Evolutionary conservation across 352 stramenopile species (phyloP).

Genomic region (Thraustotheca clavata): DNA sequence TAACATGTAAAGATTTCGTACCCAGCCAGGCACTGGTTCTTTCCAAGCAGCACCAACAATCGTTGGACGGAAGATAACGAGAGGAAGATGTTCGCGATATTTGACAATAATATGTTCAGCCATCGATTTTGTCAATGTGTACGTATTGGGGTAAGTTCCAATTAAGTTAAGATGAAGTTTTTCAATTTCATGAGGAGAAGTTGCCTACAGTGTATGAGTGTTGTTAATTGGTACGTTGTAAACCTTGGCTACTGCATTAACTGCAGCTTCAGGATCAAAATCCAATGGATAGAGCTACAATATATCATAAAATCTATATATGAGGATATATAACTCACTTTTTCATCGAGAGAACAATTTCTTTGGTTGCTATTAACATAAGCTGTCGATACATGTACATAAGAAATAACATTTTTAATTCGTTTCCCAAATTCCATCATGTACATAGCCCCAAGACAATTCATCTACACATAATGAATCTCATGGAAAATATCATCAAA

Average conservation of each 20-base stretch:
- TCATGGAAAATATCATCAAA: background rate
- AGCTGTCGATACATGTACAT: slow-evolving; percentile 76
- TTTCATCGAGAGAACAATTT: slow-evolving; percentile 41
- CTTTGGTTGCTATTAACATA: slow-evolving; percentile 82
- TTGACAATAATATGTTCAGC: slow-evolving; percentile 64
- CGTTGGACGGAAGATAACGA: slow-evolving; percentile 74
- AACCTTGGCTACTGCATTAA: slow-evolving; percentile 38
- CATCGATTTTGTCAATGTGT: slow-evolving; percentile 85
- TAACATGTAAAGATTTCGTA: background rate
- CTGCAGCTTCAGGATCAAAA: slow-evolving; percentile 65
- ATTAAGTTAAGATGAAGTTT: slow-evolving; percentile 68
- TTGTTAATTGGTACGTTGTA: background rate
- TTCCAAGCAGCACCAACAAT: slow-evolving; percentile 85
- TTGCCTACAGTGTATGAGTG: slow-evolving; percentile 3
- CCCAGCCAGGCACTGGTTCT: slow-evolving; percentile 73
- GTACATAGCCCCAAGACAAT: slow-evolving; percentile 61
- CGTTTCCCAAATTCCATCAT: slow-evolving; percentile 50
- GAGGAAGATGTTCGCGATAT: slow-evolving; percentile 37
- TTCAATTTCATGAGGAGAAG: slow-evolving; percentile 47
- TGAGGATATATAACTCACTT: slow-evolving; percentile 17
- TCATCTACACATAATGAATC: slow-evolving; percentile 35
- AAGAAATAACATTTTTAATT: slow-evolving; percentile 40
- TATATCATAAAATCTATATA: background rate
- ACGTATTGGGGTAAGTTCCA: slow-evolving; percentile 84
- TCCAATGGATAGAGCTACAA: slow-evolving; percentile 68